Evolutionary conservation across 129 eudicot species (phyloP).

Genomic region (Helianthus annuus): DNA sequence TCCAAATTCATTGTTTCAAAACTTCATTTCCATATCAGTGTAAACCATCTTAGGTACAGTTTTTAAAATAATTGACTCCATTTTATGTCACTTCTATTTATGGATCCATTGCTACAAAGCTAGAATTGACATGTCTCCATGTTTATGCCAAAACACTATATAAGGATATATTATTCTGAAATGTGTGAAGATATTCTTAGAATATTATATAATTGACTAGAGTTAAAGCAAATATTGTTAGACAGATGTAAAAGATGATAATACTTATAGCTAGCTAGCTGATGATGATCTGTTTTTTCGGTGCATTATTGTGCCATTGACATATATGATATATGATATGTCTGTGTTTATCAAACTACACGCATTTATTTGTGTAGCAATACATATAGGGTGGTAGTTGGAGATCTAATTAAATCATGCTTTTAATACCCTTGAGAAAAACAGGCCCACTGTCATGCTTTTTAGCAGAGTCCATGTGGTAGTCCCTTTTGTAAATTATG

Average conservation of each 20-base stretch:
- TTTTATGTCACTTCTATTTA: not conserved
- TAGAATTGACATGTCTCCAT: conserved; percentile 16
- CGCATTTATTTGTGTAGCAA: conserved; percentile 26
- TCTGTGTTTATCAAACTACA: conserved; percentile 9
- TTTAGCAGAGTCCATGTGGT: conserved; percentile 24
- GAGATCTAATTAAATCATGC: conserved; percentile 20
- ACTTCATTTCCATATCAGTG: not conserved
- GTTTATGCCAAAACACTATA: not conserved
- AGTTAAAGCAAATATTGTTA: conserved; percentile 6
- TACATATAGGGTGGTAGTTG: conserved; percentile 28
- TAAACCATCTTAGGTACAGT: too few relatives aligned
- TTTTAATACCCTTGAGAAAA: conserved; percentile 13
- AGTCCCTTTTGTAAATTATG: conserved; percentile 1
- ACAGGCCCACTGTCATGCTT: conserved; percentile 1
- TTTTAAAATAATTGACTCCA: not conserved
- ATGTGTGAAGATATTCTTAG: not conserved
- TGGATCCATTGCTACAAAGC: conserved; percentile 3
- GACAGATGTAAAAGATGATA: conserved; percentile 17
- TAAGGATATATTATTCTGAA: not conserved
- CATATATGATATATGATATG: conserved; percentile 13
- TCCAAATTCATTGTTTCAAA: not conserved
- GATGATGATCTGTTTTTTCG: conserved; percentile 28
- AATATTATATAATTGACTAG: conserved; percentile 2
- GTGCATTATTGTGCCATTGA: conserved; percentile 33
- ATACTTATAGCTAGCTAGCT: not conserved